phyloP scores from a whole-genome alignment of 495 filamentous ascomycete species.

The Chaetomium cochliodes region DNA sequence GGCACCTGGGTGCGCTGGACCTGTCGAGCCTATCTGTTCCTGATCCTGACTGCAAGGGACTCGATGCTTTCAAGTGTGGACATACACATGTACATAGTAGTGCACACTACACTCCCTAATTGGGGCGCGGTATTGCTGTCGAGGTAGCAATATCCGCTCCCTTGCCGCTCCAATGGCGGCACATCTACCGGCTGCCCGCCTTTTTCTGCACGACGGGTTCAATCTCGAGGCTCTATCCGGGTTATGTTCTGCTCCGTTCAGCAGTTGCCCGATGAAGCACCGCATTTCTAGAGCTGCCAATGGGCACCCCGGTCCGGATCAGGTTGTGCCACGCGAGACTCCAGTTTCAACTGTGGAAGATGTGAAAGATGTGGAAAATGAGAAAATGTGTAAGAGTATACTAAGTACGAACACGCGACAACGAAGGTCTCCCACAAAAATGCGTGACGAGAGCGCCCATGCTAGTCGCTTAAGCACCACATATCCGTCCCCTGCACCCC shows the following conservation, averaged over 20 bases:
- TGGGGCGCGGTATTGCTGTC: background rate
- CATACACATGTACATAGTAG: too few species aligned
- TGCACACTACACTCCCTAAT: background rate
- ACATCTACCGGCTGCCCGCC: background rate
- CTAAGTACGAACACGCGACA: too few species aligned
- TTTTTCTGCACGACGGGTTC: background rate
- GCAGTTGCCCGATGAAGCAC: background rate
- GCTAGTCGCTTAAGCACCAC: slow-evolving; percentile 14
- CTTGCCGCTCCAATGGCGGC: slow-evolving; percentile 24
- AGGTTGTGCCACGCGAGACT: too few species aligned
- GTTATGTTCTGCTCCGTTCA: slow-evolving; percentile 3
- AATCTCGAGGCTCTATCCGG: slow-evolving; percentile 3
- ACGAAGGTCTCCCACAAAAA: background rate
- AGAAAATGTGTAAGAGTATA: too few species aligned
- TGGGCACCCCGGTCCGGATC: background rate
- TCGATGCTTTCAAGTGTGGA: too few species aligned
- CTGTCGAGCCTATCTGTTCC: background rate
- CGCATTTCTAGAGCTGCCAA: background rate
- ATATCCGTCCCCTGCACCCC: slow-evolving; percentile 20
- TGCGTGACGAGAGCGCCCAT: background rate
- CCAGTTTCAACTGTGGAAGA: too few species aligned
- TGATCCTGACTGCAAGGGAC: background rate
- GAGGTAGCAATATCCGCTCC: slow-evolving; percentile 16
- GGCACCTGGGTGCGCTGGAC: background rate
- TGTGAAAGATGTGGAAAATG: too few species aligned